A percentile compares a stretch with the other conserved stretches of the same genome.
These are phyloP conservation scores for Didymella sp. DNA, from an alignment of 2,329 filamentous ascomycete species.

Conservation along the genomic window DNA sequence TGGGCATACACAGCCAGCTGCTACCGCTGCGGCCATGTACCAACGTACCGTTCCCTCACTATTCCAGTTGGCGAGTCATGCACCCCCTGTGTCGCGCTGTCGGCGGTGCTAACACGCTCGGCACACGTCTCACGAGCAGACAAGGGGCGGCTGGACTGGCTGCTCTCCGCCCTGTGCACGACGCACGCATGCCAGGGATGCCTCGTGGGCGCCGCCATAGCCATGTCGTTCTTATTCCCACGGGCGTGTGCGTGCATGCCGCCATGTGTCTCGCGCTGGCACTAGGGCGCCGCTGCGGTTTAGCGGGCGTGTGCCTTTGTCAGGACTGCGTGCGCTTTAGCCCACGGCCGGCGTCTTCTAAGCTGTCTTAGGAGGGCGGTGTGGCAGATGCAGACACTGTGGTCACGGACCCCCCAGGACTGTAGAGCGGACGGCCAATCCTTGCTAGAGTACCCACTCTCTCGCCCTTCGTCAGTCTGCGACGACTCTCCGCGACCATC, in stretches of 20 bases:
- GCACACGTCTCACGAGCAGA: slow-evolving; percentile 16
- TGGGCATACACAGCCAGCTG: background rate
- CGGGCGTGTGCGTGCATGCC: slow-evolving; percentile 32
- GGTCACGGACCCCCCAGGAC: slow-evolving; percentile 29
- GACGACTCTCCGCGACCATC: slow-evolving; percentile 43
- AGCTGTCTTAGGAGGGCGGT: slow-evolving; percentile 41
- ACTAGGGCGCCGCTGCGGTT: slow-evolving; percentile 27
- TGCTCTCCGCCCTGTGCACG: slow-evolving; percentile 21
- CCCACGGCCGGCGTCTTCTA: slow-evolving; percentile 35
- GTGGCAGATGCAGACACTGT: slow-evolving; percentile 35
- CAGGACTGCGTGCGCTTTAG: slow-evolving; percentile 41
- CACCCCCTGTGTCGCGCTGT: background rate
- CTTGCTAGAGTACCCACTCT: slow-evolving; percentile 48
- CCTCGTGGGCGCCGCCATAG: slow-evolving; percentile 43
- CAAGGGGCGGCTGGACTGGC: slow-evolving; percentile 20
- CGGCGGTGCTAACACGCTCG: slow-evolving; percentile 5
- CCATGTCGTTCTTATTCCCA: slow-evolving; percentile 41
- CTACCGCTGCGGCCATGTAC: background rate
- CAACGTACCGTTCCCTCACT: background rate
- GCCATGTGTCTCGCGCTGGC: slow-evolving; percentile 40
- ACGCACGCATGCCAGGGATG: slow-evolving; percentile 39
- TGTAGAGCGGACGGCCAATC: slow-evolving; percentile 27
- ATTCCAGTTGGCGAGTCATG: slow-evolving; percentile 9
- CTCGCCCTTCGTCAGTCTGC: slow-evolving; percentile 41
- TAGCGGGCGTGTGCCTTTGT: slow-evolving; percentile 34